Base-by-base conservation (phyloP, 2,329 filamentous ascomycete genomes). In the Gnomoniopsis sp. region DNA sequence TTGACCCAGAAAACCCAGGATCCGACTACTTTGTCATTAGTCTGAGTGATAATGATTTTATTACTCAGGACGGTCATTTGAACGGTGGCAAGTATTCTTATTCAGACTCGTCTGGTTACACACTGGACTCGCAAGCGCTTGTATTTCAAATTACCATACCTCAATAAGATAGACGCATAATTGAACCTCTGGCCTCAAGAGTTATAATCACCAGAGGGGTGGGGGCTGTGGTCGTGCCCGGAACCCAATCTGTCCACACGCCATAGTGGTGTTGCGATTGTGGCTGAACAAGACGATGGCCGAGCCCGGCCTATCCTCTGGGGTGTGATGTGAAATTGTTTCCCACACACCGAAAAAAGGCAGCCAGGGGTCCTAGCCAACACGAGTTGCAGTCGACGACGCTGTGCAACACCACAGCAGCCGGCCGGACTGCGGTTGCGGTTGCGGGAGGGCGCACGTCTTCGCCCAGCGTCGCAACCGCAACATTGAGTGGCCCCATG, bases 21-120 rank as follows among this genome's bases (percentile, higher is more conserved):
- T 68, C 71, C 22, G 77, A 83, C 26, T 90, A 84, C 70, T 90
- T 85, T 67, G 68, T 91, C 36, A 82, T 91, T 62, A 83, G 80
- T 14, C 72, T 89, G 51, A 88, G 82, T 58, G 88, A 91, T 66
- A 89, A 91, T 67, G 88, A 91, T 69, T 90, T 90, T 65, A 85
- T 91, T 58, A 90, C 88, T 0, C 87, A 90, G 69, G 77, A 90
- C 69, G 86, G 85, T 57, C 66, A 63, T 63, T 80, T 87, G 70
- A 81, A 88, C 64, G 76, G 74, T 59, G 86, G 87, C 8, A 71
- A 75, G 57, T 77, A 82, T 47, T 68, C 69, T 14, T 89, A 87
- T 65, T 70, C 74, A 6, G 87, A 89, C 67, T 77, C 65, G 6
- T 80, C 78, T 34, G 84, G 83, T 0, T 83, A 74, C 65, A 76